A percentile compares a stretch with the other conserved stretches of the same genome.
phyloP scores from a whole-genome alignment of 108 stramenopile species.

The Pseudonitzschia delicatissima region DNA sequence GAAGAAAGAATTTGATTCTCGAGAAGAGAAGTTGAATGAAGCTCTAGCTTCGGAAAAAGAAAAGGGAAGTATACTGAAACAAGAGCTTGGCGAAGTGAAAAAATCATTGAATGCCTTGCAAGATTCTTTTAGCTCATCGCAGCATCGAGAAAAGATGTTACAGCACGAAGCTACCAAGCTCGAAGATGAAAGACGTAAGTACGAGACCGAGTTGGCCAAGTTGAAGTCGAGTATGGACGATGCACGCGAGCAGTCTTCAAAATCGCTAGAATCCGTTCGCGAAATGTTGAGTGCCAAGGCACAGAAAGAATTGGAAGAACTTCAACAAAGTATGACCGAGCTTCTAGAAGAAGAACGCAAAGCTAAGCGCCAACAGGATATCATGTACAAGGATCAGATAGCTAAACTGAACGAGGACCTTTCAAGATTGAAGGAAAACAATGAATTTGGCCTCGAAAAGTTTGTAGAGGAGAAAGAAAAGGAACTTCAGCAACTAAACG shows the following conservation, averaged over 20 bases:
- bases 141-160: conserved; percentile 39
- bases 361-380: conserved; percentile 22
- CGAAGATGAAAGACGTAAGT: conserved; percentile 14
- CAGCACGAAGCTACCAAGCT: conserved; percentile 29
- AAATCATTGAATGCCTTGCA: conserved; percentile 18
- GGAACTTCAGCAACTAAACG: conserved; percentile 32
- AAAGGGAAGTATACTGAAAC: conserved; percentile 17
- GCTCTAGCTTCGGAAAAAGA: conserved; percentile 20
- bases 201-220: conserved; percentile 8
- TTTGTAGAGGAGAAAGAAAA: conserved; percentile 39
- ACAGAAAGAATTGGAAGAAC: conserved; percentile 36
- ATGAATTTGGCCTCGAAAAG: conserved; percentile 9
- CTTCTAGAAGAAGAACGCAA: conserved; percentile 54
- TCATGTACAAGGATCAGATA: conserved; percentile 21
- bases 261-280: conserved; percentile 32
- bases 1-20: conserved; percentile 19
- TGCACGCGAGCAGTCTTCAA: conserved; percentile 16
- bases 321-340: conserved; percentile 43
- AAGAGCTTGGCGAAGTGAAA: conserved; percentile 15
- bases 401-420: conserved; percentile 28
- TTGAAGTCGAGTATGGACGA: conserved; percentile 19
- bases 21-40: neutral
- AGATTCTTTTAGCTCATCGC: conserved; percentile 25
- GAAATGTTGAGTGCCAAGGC: conserved; percentile 35
- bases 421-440: conserved; percentile 8